Evolutionary conservation across 495 filamentous ascomycete species (phyloP), one percentile per base, ranked within the genome.

Genomic region (Trichoderma asperelloides): DNA sequence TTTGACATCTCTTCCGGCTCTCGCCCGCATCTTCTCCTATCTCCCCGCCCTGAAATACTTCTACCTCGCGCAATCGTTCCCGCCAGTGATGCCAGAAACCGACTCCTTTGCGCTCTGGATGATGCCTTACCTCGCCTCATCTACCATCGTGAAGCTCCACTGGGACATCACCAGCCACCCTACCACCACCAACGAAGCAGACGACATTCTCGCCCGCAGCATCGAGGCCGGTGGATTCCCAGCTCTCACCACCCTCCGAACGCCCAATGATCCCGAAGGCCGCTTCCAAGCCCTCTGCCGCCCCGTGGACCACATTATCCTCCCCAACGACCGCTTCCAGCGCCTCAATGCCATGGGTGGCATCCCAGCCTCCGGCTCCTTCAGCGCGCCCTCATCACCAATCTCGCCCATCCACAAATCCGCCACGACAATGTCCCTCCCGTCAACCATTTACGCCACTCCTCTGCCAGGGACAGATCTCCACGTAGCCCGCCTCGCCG

Each of bases 11-110:
- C 75, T 93, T 4, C 82, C 87, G 9, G 86, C 86, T 63, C 81
- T 96, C n/a, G 88, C 89, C 16, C 87, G 90, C 41, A 82, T 97
- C 40, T 81, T 96, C 23, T 81, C 88, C 2, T 86, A 88, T 66
- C 80, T 96, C 9, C 74, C 74, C 15, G 77, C 81, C 25, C 78
- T 96, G 12, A 80, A 83, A 65, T 81, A 81, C 18, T 92, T 96
- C 72, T 86, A 85, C 16, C 76, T 96, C 23, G 85, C 90, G 1
- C 92, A 96, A 74, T 78, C 84, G 5, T 80, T 77, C 55, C 83
- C 84, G 2, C 89, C 89, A 0, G 79, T 79, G 3, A 78, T 92
- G 67, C 82, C 87, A 0, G 71, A 76, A 4, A 43, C 33, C 33
- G 87, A 86, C 62, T 79, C 81, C 27, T 85, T 88, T 63, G 43